Conservation (phyloP, 805 yeast species). For the Yarrowia bubula region DNA sequence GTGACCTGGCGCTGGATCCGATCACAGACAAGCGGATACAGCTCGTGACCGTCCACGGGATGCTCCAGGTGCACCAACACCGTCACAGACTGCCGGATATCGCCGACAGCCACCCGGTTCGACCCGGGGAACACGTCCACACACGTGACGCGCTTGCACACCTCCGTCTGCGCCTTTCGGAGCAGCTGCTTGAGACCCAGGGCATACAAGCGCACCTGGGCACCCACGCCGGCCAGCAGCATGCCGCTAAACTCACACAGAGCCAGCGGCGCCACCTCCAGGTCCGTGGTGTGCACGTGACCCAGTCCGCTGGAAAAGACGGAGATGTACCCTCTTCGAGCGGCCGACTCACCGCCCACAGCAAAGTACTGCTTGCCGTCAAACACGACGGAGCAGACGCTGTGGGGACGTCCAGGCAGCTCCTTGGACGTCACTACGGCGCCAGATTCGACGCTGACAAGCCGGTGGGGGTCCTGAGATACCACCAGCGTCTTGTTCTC, state of each 20-base stretch:
- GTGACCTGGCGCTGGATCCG: slow-evolving; percentile 65
- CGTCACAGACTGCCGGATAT: slow-evolving; percentile 63
- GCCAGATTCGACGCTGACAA: not conserved
- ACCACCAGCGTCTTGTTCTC: not conserved
- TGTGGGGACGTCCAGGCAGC: not conserved
- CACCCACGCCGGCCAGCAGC: slow-evolving; percentile 57
- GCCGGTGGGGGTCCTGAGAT: not conserved
- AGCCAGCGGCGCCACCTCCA: slow-evolving; percentile 50
- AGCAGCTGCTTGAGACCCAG: slow-evolving; percentile 78
- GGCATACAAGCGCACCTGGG: slow-evolving; percentile 58
- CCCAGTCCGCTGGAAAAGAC: slow-evolving; percentile 37
- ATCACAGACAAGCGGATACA: slow-evolving; percentile 71
- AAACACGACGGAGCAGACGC: not conserved
- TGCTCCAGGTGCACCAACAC: slow-evolving; percentile 52
- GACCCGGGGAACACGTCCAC: slow-evolving; percentile 50
- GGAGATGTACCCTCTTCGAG: not conserved
- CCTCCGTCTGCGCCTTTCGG: slow-evolving; percentile 54
- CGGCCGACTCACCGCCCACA: slow-evolving; percentile 34
- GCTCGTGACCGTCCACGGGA: slow-evolving; percentile 42
- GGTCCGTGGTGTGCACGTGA: slow-evolving; percentile 58
- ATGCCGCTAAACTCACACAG: slow-evolving; percentile 57
- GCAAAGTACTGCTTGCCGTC: slow-evolving; percentile 30
- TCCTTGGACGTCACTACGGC: not conserved
- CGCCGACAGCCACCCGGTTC: slow-evolving; percentile 65
- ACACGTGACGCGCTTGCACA: slow-evolving; percentile 50